phyloP scores from a whole-genome alignment of 768 basidiomycete species.

The Pleurotus tuber-regium region DNA sequence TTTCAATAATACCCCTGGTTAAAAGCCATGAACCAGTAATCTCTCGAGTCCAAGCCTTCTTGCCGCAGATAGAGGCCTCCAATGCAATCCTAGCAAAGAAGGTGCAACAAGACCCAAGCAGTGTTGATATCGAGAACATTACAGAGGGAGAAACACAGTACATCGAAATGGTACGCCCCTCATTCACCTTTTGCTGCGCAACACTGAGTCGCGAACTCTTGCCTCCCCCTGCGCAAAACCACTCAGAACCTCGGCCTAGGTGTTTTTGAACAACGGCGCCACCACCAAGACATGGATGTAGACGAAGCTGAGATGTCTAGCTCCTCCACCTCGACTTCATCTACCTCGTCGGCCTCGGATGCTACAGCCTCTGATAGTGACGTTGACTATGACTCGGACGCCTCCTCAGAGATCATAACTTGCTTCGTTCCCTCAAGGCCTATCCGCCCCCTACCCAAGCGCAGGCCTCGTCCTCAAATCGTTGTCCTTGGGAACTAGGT shows the following conservation, averaged over 20 bases:
- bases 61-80: conserved; percentile 64
- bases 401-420: conserved; percentile 11
- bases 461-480: conserved; percentile 8
- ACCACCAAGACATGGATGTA: conserved; percentile 13
- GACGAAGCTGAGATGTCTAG: conserved; percentile 25
- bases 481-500: conserved; percentile 1
- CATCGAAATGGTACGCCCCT: conserved; percentile 60
- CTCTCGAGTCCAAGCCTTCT: conserved; percentile 62
- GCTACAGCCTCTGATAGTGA: background rate
- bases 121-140: conserved; percentile 71
- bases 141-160: conserved; percentile 44
- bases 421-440: conserved; percentile 8
- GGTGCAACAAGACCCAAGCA: conserved; percentile 46
- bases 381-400: conserved; percentile 8
- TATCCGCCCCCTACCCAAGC: conserved; percentile 8
- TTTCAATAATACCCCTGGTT: too few relatives aligned
- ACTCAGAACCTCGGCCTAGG: conserved; percentile 70
- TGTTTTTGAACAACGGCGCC: conserved; percentile 42
- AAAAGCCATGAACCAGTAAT: conserved; percentile 60
- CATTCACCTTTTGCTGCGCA: background rate
- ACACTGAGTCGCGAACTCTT: background rate
- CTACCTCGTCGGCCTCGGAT: background rate
- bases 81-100: conserved; percentile 51
- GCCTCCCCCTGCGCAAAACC: background rate
- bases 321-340: conserved; percentile 14